Percentiles rank a stretch among this genome's conserved stretches.
phyloP scores from a whole-genome alignment of 805 yeast genomes.

The Ogataea allantospora region DNA sequence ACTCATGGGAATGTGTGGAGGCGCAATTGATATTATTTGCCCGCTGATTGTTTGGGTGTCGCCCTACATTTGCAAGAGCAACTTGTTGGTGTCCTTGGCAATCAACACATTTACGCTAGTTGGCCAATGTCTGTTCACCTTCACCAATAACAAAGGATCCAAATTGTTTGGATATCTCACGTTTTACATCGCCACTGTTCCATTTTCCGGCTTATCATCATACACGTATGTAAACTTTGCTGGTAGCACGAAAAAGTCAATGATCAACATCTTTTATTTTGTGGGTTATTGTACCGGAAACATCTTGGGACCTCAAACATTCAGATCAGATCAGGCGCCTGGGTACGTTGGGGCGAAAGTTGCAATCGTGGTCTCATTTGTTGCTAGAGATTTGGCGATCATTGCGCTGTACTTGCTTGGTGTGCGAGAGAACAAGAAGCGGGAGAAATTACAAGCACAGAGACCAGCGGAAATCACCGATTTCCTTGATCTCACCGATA shows the following conservation, averaged over 20 bases:
- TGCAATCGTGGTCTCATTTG: slow-evolving; percentile 42
- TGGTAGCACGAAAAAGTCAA: slow-evolving; percentile 27
- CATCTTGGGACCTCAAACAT: slow-evolving; percentile 69
- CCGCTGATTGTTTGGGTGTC: slow-evolving; percentile 1
- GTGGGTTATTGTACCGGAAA: slow-evolving; percentile 67
- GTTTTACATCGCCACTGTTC: slow-evolving; percentile 22
- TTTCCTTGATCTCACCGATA: slow-evolving; percentile 47
- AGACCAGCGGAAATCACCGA: slow-evolving; percentile 30
- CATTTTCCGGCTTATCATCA: slow-evolving; percentile 27
- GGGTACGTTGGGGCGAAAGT: slow-evolving; percentile 53
- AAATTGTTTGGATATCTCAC: slow-evolving; percentile 32
- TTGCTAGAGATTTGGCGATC: background rate
- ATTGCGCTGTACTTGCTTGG: background rate
- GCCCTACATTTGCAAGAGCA: slow-evolving; percentile 17
- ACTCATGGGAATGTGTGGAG: slow-evolving; percentile 32
- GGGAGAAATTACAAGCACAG: background rate
- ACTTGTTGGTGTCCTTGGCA: background rate
- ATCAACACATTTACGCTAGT: background rate
- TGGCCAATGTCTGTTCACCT: slow-evolving; percentile 1
- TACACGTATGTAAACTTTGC: slow-evolving; percentile 42
- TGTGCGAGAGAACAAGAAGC: background rate
- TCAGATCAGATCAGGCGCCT: slow-evolving; percentile 54
- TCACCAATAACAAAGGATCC: slow-evolving; percentile 11
- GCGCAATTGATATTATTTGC: slow-evolving; percentile 43
- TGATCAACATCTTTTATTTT: slow-evolving; percentile 52